phyloP scores from a whole-genome alignment of 257 asterid species.

The Ballota nigra region DNA sequence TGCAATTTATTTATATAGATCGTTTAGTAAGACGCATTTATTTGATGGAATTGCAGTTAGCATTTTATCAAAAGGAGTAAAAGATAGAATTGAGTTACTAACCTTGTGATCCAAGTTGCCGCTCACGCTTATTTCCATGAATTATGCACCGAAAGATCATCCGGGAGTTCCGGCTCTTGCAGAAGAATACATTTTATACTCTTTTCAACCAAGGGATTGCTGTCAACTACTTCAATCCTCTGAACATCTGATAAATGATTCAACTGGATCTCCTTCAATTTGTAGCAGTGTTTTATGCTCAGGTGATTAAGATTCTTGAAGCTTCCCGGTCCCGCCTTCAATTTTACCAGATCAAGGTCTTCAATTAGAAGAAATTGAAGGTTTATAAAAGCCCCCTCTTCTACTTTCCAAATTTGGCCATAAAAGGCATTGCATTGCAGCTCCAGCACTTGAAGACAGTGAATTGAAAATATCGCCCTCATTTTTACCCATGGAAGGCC shows the following conservation, averaged over 20 bases:
- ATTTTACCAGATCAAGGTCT: not conserved
- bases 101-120: not conserved
- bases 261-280: no score
- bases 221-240: not conserved
- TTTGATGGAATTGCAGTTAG: no score
- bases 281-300: no score
- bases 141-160: not conserved
- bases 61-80: not conserved
- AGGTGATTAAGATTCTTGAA: not conserved
- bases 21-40: no score
- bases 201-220: not conserved
- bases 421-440: not conserved
- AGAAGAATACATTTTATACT: not conserved
- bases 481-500: not conserved
- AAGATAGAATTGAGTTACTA: not conserved
- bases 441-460: not conserved
- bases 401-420: not conserved
- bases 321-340: not conserved
- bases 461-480: not conserved
- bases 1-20: no score
- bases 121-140: not conserved
- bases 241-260: no score
- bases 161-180: not conserved
- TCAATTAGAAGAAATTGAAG: not conserved
- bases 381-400: not conserved